Conservation (phyloP, 192 early-diverging fungal genomes). For the Gryganskiella cystojenkinii region DNA sequence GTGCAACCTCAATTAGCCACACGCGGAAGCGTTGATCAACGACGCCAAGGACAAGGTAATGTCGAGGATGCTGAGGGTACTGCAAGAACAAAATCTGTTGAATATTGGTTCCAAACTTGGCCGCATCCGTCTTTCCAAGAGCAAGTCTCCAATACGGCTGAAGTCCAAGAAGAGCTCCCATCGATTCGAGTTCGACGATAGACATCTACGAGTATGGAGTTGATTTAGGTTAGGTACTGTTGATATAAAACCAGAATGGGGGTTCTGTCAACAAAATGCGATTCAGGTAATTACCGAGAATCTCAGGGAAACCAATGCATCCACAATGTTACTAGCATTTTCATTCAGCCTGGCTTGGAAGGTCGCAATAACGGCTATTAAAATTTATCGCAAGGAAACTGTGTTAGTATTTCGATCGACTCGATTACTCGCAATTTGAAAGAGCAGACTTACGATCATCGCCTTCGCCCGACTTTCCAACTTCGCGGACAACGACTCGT, state of each 20-base stretch:
- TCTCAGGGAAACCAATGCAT: constrained; percentile 34
- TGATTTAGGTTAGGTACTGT: too few relatives aligned
- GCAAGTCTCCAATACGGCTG: constrained; percentile 39
- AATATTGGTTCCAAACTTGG: constrained; percentile 30
- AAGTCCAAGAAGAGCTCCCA: constrained; percentile 27
- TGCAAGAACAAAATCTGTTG: constrained; percentile 47
- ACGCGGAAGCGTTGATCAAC: constrained; percentile 35
- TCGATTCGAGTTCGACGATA: constrained; percentile 42
- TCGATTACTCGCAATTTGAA: background rate
- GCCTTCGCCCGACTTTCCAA: constrained; percentile 55
- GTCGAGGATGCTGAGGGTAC: constrained; percentile 44
- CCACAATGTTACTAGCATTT: constrained; percentile 47
- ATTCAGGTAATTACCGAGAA: constrained; percentile 47
- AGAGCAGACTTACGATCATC: constrained; percentile 56
- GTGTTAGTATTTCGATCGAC: background rate
- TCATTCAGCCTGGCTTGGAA: constrained; percentile 44
- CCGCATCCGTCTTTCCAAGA: constrained; percentile 21
- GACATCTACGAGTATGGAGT: constrained; percentile 25
- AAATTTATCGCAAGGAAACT: background rate
- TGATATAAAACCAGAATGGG: too few relatives aligned
- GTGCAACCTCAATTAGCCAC: constrained; percentile 46
- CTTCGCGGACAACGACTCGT: constrained; percentile 54
- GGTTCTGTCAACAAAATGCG: background rate
- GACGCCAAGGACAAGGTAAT: constrained; percentile 47
- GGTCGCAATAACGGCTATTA: constrained; percentile 31